phyloP scores from a whole-genome alignment of 805 yeast genomes.

The Ogataea nonfermentans region DNA sequence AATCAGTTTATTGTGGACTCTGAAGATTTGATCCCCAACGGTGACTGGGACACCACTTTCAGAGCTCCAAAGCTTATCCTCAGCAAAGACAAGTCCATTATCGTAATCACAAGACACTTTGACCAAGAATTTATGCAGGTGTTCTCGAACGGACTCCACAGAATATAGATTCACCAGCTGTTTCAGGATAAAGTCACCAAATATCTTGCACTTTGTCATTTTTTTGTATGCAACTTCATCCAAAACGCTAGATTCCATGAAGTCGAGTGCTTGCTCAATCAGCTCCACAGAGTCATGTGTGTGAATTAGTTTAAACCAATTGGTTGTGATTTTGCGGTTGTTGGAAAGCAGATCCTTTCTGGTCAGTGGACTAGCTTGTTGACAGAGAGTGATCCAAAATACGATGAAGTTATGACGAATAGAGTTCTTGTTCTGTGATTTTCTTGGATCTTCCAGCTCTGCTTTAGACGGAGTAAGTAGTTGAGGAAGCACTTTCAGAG shows the following conservation, averaged over 20 bases:
- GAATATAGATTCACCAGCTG: slow-evolving; percentile 52
- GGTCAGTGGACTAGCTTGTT: slow-evolving; percentile 47
- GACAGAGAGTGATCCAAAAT: slow-evolving; percentile 58
- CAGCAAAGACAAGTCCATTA: slow-evolving; percentile 45
- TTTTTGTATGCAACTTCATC: slow-evolving; percentile 61
- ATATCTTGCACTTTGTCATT: slow-evolving; percentile 67
- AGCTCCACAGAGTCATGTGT: slow-evolving; percentile 50
- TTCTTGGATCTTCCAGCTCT: slow-evolving; percentile 42
- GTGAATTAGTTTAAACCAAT: slow-evolving; percentile 63
- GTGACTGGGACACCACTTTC: slow-evolving; percentile 43
- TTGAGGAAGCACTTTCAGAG: slow-evolving; percentile 59
- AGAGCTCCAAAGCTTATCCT: slow-evolving; percentile 36
- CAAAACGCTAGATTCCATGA: slow-evolving; percentile 51
- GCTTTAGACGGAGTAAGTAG: slow-evolving; percentile 51
- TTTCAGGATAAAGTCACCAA: slow-evolving; percentile 72
- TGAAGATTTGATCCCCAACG: slow-evolving; percentile 52
- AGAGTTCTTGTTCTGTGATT: slow-evolving; percentile 37
- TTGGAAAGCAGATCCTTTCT: slow-evolving; percentile 64
- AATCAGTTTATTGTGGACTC: slow-evolving; percentile 64
- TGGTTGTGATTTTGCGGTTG: slow-evolving; percentile 56
- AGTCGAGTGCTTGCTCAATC: slow-evolving; percentile 40
- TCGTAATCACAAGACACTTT: slow-evolving; percentile 48
- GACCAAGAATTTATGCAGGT: slow-evolving; percentile 46
- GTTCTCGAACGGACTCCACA: slow-evolving; percentile 33
- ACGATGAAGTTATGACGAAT: slow-evolving; percentile 59